Evolutionary conservation across 2,329 filamentous ascomycete genomes (phyloP).

Genomic region (Venturia carpophila): DNA sequence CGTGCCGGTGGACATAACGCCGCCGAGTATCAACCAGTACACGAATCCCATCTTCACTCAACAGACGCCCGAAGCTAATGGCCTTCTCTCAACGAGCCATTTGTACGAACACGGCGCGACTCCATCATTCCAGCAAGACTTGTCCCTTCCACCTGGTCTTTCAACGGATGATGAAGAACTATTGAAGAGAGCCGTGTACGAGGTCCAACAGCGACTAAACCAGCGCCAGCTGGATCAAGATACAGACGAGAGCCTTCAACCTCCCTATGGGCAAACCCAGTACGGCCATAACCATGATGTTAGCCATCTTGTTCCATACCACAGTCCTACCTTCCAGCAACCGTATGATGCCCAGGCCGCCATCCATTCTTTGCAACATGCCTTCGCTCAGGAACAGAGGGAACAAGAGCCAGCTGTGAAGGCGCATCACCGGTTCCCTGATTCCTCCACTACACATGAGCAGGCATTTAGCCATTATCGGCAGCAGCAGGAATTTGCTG

Average conservation of each 20-base stretch:
- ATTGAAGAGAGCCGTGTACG: neutral
- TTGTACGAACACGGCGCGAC: neutral
- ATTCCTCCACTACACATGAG: neutral
- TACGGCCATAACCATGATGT: neutral
- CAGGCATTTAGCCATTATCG: too few species aligned
- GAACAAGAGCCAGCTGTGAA: neutral
- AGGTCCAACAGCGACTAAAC: neutral
- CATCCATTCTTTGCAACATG: neutral
- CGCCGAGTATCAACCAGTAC: neutral
- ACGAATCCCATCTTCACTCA: neutral
- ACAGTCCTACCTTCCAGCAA: neutral
- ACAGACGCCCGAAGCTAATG: neutral
- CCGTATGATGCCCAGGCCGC: neutral
- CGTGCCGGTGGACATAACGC: neutral
- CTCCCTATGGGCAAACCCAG: neutral
- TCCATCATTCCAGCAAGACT: neutral
- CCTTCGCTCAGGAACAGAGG: neutral
- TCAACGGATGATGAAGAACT: neutral
- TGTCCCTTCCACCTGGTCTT: too few species aligned
- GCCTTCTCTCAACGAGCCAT: neutral
- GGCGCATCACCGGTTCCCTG: neutral
- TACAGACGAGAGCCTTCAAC: neutral
- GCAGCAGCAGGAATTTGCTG: neutral
- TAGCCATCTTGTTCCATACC: neutral
- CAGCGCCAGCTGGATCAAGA: neutral